Evolutionary conservation across 345 rosid genomes (phyloP).

Genomic region (Kernera saxatilis): DNA sequence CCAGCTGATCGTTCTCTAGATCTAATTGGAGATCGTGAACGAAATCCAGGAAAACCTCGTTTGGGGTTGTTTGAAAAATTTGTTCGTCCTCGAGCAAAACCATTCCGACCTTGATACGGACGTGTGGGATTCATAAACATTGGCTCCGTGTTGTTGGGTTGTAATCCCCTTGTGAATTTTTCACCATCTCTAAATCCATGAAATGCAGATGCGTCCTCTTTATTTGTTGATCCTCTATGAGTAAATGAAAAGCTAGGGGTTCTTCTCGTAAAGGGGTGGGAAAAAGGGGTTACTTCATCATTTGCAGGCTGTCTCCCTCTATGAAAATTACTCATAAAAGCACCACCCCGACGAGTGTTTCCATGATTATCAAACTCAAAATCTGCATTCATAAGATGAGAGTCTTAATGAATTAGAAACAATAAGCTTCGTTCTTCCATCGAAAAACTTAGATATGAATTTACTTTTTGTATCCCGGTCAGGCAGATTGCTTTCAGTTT

Average conservation of each 20-base stretch:
- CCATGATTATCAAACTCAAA: slow-evolving; percentile 46
- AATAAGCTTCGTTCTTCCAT: slow-evolving; percentile 30
- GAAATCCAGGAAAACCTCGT: slow-evolving; percentile 44
- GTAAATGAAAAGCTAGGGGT: slow-evolving; percentile 44
- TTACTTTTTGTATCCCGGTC: slow-evolving; percentile 51
- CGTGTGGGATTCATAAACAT: slow-evolving; percentile 41
- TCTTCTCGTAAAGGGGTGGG: slow-evolving; percentile 44
- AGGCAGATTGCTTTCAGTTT: slow-evolving; percentile 35
- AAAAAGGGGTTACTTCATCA: slow-evolving; percentile 40
- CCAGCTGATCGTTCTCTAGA: slow-evolving; percentile 57
- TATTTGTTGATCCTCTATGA: slow-evolving; percentile 49
- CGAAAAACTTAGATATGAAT: slow-evolving; percentile 36
- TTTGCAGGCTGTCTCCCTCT: slow-evolving; percentile 54
- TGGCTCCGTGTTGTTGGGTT: slow-evolving; percentile 42
- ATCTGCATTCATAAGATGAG: slow-evolving; percentile 37
- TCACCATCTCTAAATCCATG: slow-evolving; percentile 55
- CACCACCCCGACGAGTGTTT: slow-evolving; percentile 38
- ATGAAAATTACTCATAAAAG: slow-evolving; percentile 44
- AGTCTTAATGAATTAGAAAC: slow-evolving; percentile 37
- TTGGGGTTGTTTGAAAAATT: slow-evolving; percentile 45
- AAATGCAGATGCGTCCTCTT: slow-evolving; percentile 53
- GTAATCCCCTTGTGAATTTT: slow-evolving; percentile 48
- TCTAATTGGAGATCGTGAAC: slow-evolving; percentile 67
- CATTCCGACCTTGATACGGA: slow-evolving; percentile 51
- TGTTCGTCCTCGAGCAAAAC: slow-evolving; percentile 51